A percentile compares a stretch with the other conserved stretches of the same genome.
These are phyloP conservation scores for Aegle marmelos DNA, from an alignment of 345 rosid genomes.

Conservation along the genomic window DNA sequence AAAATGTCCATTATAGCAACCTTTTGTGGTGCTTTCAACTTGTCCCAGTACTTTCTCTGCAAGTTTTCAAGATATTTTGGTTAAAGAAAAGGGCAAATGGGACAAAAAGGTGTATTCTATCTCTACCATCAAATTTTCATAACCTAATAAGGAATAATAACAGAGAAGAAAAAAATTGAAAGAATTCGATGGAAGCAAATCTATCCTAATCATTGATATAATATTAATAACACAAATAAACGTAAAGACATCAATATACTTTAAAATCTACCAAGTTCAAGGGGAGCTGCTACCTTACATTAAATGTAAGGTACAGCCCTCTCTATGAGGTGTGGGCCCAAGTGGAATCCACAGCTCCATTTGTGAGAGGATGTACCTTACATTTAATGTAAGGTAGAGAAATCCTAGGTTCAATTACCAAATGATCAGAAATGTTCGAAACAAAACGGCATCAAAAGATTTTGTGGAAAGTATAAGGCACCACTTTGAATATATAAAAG, in stretches of 20 bases:
- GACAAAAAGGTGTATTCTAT: not conserved
- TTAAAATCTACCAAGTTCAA: not conserved
- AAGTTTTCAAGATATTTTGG: slow-evolving; percentile 16
- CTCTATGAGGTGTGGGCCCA: too few relatives aligned
- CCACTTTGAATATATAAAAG: not conserved
- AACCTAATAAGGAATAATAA: not conserved
- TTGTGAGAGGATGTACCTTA: too few relatives aligned
- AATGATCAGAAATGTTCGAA: not conserved
- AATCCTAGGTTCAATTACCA: too few relatives aligned
- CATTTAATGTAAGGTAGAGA: too few relatives aligned
- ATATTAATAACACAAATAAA: too few relatives aligned
- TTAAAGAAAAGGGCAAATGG: not conserved
- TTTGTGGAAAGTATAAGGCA: not conserved
- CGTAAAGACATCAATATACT: not conserved
- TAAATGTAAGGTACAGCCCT: too few relatives aligned
- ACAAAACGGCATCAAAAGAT: not conserved
- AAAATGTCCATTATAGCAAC: slow-evolving; percentile 82
- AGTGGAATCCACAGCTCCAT: too few relatives aligned
- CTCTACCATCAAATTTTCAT: not conserved
- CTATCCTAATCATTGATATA: not conserved
- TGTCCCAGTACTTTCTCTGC: slow-evolving; percentile 94
- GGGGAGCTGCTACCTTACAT: too few relatives aligned
- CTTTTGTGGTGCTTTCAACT: slow-evolving; percentile 73
- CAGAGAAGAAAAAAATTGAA: not conserved
- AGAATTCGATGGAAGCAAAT: not conserved